Base-by-base conservation (phyloP, 345 rosid genomes). In the Lumnitzera racemosa region DNA sequence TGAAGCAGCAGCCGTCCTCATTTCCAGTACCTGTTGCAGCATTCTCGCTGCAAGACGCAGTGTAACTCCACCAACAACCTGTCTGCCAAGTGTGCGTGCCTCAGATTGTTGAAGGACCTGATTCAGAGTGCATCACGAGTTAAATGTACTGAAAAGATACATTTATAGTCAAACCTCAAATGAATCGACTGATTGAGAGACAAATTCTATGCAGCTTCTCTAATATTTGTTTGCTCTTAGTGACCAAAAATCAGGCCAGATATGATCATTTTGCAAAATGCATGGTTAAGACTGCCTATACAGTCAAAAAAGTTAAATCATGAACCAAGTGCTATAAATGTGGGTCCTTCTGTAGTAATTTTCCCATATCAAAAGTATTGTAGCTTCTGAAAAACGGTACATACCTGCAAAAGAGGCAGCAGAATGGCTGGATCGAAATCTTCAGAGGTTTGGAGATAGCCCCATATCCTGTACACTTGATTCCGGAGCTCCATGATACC, bases 71-170 rank as follows among this genome's bases (percentile, higher is more conserved):
- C 91, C 82, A 46, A 81, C 76, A 53, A 92, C 86, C 36, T 88
- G 89, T 46, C 81, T 83, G 47, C 96, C 97, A 0, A 92, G 80
- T 73, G 62, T 76, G n/a, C 83, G 85, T 51, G 73, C 97, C 74
- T 89, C 99, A 0, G 84, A 90, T 75, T 87, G 91, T 76, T 85
- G 97, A 69, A 92, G 81, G 59, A 89, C 95, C 99, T 92, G 79
- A 48, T 15, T 49, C 56, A 47, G 49, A 24, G 31, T 53, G 64
- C 12, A 49, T 61, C 43, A 17, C 31, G 56, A 74, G 53, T 58
- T 36, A 49, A 3, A n/a, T 20, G 29, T 25, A 31, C 0, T 15
- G 15, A 47, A 43, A 58, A 50, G 15, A 9, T 4, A 12, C 5
- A 2, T 15, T 20, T 57, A 49, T 12, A 12, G 11, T 23, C 0